phyloP scores from a whole-genome alignment of 2,329 filamentous ascomycete species.

The Claviceps quebecensis region DNA sequence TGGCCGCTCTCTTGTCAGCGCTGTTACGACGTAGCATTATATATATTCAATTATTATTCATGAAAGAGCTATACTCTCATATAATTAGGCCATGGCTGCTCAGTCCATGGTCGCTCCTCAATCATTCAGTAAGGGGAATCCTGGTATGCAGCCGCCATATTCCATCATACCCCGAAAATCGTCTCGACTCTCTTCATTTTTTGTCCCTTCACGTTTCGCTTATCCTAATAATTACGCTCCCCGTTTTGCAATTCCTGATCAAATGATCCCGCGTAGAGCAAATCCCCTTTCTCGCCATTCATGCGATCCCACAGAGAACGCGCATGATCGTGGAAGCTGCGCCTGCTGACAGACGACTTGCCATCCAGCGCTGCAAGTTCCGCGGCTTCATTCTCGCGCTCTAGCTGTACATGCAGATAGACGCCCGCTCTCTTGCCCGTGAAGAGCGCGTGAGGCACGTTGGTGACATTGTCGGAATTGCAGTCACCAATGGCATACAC shows the following conservation, averaged over 20 bases:
- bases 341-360: slow-evolving; percentile 11
- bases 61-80: too few species aligned
- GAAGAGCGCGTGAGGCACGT: slow-evolving; percentile 47
- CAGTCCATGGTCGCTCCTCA: too few species aligned
- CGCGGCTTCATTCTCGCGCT: slow-evolving; percentile 22
- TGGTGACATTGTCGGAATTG: slow-evolving; percentile 45
- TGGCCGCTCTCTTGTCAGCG: too few species aligned
- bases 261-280: slow-evolving; percentile 28
- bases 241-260: neutral
- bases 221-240: too few species aligned
- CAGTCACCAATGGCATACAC: slow-evolving; percentile 46
- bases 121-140: too few species aligned
- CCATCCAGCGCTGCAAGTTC: slow-evolving; percentile 15
- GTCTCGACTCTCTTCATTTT: neutral
- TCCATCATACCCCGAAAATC: neutral
- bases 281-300: slow-evolving; percentile 27
- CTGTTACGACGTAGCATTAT: too few species aligned
- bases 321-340: slow-evolving; percentile 20
- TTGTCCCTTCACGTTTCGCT: neutral
- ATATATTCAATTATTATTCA: too few species aligned
- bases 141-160: neutral
- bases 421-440: slow-evolving; percentile 45
- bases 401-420: slow-evolving; percentile 36
- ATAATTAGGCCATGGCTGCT: too few species aligned
- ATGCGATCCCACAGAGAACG: slow-evolving; percentile 31